These are phyloP conservation scores for Ophiocordyceps sinensis DNA, from an alignment of 2,329 filamentous ascomycete species.

Conservation along the genomic window DNA sequence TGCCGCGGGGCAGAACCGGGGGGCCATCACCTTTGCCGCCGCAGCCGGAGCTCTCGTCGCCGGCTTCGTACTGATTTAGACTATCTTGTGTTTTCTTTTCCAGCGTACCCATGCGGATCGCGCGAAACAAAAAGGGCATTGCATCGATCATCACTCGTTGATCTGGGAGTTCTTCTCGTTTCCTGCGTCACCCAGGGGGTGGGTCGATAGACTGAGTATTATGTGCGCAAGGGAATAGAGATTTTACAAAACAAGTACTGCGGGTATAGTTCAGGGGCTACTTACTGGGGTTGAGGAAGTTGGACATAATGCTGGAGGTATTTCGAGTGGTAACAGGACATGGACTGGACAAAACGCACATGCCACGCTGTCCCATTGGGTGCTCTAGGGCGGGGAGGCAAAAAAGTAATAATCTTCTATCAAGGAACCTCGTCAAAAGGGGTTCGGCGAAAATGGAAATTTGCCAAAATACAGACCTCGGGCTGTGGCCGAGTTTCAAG, in stretches of 20 bases:
- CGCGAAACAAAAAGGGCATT: neutral
- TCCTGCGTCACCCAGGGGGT: neutral
- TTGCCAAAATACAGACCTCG: neutral
- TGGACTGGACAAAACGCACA: too few relatives aligned
- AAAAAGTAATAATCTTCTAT: too few relatives aligned
- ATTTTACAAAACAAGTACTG: neutral
- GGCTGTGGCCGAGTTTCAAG: too few relatives aligned
- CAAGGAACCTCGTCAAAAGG: neutral
- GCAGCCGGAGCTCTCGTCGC: conserved; percentile 14
- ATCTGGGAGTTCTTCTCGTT: neutral
- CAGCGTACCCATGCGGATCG: neutral
- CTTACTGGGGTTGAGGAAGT: neutral
- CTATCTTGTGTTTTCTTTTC: neutral
- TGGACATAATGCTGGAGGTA: neutral
- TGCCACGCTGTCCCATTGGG: too few relatives aligned
- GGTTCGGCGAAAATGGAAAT: neutral
- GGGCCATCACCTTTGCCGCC: conserved; percentile 10
- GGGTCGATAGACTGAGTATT: neutral
- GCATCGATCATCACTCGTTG: neutral
- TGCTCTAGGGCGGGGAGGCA: too few relatives aligned
- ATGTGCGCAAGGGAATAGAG: neutral
- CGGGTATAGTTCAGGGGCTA: neutral
- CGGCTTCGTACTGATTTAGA: conserved; percentile 13
- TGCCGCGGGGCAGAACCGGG: conserved; percentile 12
- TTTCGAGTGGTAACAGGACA: too few relatives aligned